Percentiles rank a stretch among this genome's conserved stretches.
phyloP scores from a whole-genome alignment of 1,284 basidiomycete species.

The Paramarasmius palmivorus region DNA sequence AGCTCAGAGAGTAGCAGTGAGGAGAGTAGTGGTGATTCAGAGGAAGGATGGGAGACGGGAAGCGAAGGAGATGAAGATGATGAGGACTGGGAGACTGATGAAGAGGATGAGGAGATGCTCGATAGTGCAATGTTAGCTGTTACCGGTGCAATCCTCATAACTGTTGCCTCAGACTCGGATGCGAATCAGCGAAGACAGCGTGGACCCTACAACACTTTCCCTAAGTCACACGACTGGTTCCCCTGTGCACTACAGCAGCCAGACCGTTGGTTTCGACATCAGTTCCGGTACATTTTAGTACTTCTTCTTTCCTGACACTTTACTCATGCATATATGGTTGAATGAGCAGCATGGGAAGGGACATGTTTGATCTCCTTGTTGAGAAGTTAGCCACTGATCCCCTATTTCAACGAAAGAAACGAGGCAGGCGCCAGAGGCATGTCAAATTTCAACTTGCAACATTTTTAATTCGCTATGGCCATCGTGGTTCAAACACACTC shows the following conservation, averaged over 20 bases:
- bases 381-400: slow-evolving; percentile 11
- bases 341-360: slow-evolving; percentile 11
- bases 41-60: too few species aligned
- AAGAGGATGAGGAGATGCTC: too few species aligned
- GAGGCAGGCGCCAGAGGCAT: slow-evolving; percentile 18
- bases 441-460: slow-evolving; percentile 19
- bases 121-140: too few species aligned
- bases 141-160: too few species aligned
- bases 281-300: slow-evolving; percentile 11
- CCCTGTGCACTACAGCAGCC: slow-evolving; percentile 14
- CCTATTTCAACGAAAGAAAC: slow-evolving; percentile 15
- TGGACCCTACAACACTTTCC: slow-evolving; percentile 12
- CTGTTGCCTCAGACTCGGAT: too few species aligned
- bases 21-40: too few species aligned
- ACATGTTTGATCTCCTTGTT: slow-evolving; percentile 16
- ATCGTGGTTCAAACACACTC: slow-evolving; percentile 7
- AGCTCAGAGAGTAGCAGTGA: too few species aligned
- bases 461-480: slow-evolving; percentile 15
- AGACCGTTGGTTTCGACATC: slow-evolving; percentile 17
- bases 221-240: slow-evolving; percentile 14
- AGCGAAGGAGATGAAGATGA: too few species aligned
- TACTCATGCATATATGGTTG: background rate
- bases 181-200: too few species aligned
- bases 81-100: too few species aligned
- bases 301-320: background rate